Conservation (phyloP, 306 rosid genomes). For the Lathyrus oleraceus region DNA sequence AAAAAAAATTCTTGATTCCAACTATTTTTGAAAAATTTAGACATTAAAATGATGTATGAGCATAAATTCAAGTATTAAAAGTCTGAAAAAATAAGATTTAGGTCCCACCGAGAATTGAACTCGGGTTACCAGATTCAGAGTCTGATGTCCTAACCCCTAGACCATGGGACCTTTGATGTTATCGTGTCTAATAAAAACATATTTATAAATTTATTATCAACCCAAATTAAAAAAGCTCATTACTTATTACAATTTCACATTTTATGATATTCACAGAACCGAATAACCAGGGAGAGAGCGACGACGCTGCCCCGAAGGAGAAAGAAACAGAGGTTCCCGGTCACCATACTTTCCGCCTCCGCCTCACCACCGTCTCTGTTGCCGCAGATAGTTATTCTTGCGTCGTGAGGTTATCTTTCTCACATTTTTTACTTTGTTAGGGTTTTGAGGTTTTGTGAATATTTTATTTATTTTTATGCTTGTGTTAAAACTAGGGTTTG, state of each 20-base stretch:
- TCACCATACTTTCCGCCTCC: background rate
- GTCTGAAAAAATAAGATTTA: too few relatives aligned
- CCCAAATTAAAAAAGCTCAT: too few relatives aligned
- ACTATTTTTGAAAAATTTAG: too few relatives aligned
- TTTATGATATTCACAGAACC: background rate
- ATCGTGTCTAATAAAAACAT: too few relatives aligned
- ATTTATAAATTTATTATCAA: too few relatives aligned
- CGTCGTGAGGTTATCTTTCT: background rate
- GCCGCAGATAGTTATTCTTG: background rate
- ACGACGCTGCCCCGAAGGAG: background rate
- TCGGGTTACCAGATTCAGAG: too few relatives aligned
- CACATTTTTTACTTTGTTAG: background rate
- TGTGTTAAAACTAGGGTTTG: constrained; percentile 35
- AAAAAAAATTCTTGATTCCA: too few relatives aligned
- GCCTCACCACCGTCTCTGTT: background rate
- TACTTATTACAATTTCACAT: background rate
- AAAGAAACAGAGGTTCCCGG: background rate
- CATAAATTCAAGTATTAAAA: too few relatives aligned
- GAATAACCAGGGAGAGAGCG: background rate
- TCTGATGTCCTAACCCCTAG: too few relatives aligned
- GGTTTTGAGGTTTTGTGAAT: background rate
- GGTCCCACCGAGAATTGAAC: too few relatives aligned
- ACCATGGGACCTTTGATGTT: too few relatives aligned
- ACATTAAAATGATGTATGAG: too few relatives aligned
- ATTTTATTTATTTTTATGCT: background rate